These are phyloP conservation scores for Anaeromyces robustus DNA, from an alignment of 192 early-diverging fungal species.

Conservation along the genomic window DNA sequence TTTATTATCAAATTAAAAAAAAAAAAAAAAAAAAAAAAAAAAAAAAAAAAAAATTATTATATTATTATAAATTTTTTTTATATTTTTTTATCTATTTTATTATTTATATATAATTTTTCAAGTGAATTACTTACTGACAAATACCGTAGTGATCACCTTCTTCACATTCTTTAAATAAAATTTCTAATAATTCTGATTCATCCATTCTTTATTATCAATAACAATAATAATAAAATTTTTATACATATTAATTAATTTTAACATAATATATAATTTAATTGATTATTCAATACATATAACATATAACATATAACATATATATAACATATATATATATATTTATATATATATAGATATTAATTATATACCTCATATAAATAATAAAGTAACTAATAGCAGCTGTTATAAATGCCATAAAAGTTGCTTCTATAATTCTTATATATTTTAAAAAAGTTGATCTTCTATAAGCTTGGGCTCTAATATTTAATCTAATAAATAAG, in stretches of 20 bases:
- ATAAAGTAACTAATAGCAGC: not conserved
- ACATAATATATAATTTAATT: no score
- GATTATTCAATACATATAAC: no score
- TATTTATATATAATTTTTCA: slow-evolving; percentile 10
- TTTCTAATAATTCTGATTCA: slow-evolving; percentile 67
- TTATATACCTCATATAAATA: not conserved
- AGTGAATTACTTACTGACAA: slow-evolving; percentile 18
- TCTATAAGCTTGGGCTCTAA: not conserved
- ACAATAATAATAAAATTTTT: no score
- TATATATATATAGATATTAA: no score
- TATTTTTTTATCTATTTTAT: slow-evolving; percentile 1
- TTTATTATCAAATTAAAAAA: no score
- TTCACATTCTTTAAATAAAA: slow-evolving; percentile 78
- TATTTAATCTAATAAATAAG: slow-evolving; percentile 50
- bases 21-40: no score
- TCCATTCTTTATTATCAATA: slow-evolving; percentile 52
- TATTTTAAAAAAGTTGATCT: not conserved
- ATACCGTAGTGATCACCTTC: not conserved
- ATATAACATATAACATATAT: no score
- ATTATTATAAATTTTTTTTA: slow-evolving; percentile 7
- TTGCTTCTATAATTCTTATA: not conserved
- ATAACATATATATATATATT: no score
- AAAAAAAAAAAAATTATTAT: no score
- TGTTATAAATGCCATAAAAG: slow-evolving; percentile 20
- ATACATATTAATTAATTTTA: no score